Base-by-base conservation (phyloP, 2,329 filamentous ascomycete species). In the Diaporthe citrichinensis region DNA sequence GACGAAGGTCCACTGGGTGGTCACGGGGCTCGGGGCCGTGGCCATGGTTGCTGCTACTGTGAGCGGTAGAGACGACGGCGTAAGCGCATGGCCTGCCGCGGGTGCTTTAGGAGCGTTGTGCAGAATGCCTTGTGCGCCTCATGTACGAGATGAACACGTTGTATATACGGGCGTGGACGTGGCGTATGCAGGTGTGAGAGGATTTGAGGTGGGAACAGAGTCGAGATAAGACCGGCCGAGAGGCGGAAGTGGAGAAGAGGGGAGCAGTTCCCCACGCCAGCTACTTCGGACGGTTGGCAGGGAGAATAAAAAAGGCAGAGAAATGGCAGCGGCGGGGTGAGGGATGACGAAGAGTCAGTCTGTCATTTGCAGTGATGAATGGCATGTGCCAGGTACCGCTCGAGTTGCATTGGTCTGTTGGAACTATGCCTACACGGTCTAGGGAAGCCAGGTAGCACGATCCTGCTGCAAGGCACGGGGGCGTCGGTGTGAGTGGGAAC, bases 1-100 rank as follows among this genome's bases (percentile, higher is more conserved):
- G 81, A 91, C 84, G 78, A 90, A 85, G 81, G 89, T 88, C 89
- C 90, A 91, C 84, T 89, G 86, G 75, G 88, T 84, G 80, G 86
- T 85, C 78, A 86, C 49, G 17, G 58, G 25, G 58, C 46, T 86
- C 82, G 88, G 86, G 81, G 86, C 84, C 89, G 90, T 90, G 81
- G 86, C 84, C 89, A 90, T 90, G 82, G 79, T 83, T 67, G 58
- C 51, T 44, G 69, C 49, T 73, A 41, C 61, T 31, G 25, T 4
- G 61, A 65, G 61, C 61, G 69, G 55, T n/a, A 46, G 36, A 14
- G 51, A 39, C 25, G 72, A 46, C 69, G 67, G 58, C 51, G 72
- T 46, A 72, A 81, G 76, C 68, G 76, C 77, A 81, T 80, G 75
- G 75, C 75, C 73, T 73, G 62, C 55, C 72, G 55, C 68, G 39